Base-by-base conservation (phyloP, 2,329 filamentous ascomycete species). In the Tolypocladium pustulatum region DNA sequence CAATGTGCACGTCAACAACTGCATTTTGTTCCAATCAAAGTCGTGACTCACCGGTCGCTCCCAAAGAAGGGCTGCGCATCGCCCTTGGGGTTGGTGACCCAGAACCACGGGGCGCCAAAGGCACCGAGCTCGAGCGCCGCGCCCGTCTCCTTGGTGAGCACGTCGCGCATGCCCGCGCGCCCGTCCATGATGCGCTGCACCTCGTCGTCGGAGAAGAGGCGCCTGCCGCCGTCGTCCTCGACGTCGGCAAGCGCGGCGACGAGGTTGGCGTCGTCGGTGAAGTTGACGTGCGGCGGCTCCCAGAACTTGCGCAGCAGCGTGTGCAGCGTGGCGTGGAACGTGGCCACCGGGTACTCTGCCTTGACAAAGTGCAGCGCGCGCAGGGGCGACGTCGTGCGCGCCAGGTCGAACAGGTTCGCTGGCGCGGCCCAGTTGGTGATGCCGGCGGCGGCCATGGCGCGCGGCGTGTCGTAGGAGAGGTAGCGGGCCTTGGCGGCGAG, bases 91-190 rank as follows among this genome's bases (percentile, higher is more conserved):
- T 87, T 83, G 22, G 76, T 78, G 3, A 85, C 88, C 80, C 84
- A 86, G 61, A 89, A 77, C 89, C 89, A 93, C 1, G 90, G 90
- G 55, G 84, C 83, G 0, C 90, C 90, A 71, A 89, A 93, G 0
- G 89, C 89, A 0, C 89, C 89, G 55, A 74, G 75, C 41, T 82
- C 80, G 20, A 90, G 69, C 0, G 82, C 87, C 62, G 78, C 77
- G 60, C 82, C 77, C 22, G 88, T 91, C 51, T 79, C 79, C 6
- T 72, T 74, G 60, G 80, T 79, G 34, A 90, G 72, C 36, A 62
- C 64, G 12, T 70, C 67, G 69, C 74, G 78, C 63, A 75, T 68
- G 62, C 81, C 73, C 5, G 78, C 75, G 27, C 76, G 77, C 8
- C 78, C 82, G 3, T 72, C 67, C 59, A 90, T 63, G 57, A 91